Percentiles rank a stretch among this genome's conserved stretches.
Conservation (phyloP, 169 alveolate species). For the Eimeria necatrix region DNA sequence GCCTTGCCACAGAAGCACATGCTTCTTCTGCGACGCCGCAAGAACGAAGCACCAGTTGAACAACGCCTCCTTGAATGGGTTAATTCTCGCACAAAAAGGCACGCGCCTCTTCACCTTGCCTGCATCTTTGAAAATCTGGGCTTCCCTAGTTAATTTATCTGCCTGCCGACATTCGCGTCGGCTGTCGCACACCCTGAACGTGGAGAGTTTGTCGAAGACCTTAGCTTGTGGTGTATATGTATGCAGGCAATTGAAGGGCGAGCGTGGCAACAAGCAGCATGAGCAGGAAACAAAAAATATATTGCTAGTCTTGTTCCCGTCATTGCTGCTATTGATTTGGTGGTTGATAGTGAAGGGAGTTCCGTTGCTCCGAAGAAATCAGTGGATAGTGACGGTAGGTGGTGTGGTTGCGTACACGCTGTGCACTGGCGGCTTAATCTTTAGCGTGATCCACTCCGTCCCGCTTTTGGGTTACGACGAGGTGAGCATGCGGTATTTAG, state of each 20-base stretch:
- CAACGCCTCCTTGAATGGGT: constrained; percentile 67
- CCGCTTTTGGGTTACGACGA: constrained; percentile 68
- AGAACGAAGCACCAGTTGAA: constrained; percentile 61
- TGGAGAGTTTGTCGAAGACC: neutral
- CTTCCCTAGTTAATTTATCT: neutral
- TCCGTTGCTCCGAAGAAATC: constrained; percentile 52
- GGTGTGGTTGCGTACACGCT: constrained; percentile 72
- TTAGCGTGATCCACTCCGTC: constrained; percentile 57
- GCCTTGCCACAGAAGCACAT: constrained; percentile 2
- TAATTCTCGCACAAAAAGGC: constrained; percentile 53
- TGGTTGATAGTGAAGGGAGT: constrained; percentile 45
- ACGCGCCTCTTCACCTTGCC: neutral
- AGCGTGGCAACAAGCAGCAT: neutral
- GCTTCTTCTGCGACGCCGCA: constrained; percentile 53
- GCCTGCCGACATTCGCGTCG: neutral
- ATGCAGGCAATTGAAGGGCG: constrained; percentile 28
- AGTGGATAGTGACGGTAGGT: constrained; percentile 56
- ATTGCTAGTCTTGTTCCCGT: constrained; percentile 29
- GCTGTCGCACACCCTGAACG: neutral
- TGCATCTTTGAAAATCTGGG: neutral
- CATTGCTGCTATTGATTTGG: constrained; percentile 7
- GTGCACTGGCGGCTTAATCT: constrained; percentile 66
- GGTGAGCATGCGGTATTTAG: constrained; percentile 28
- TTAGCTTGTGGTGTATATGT: neutral
- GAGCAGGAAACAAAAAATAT: neutral